Conservation (phyloP, 805 yeast species). For the Metschnikowia picachoensis region DNA sequence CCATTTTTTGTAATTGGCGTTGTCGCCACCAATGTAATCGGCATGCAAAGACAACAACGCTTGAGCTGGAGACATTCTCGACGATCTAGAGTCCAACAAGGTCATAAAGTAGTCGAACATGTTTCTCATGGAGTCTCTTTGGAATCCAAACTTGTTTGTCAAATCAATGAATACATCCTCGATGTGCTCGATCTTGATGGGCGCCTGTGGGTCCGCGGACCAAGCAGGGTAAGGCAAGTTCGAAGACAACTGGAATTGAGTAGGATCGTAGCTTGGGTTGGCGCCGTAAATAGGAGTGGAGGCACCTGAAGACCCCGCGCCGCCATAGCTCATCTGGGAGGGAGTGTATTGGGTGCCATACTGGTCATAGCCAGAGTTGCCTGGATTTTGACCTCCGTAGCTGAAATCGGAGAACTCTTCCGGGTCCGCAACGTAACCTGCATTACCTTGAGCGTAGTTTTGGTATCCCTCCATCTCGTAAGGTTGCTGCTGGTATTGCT, state of each 20-base stretch:
- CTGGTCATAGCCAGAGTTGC: conserved; percentile 66
- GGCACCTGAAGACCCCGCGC: conserved; percentile 81
- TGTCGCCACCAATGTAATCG: conserved; percentile 84
- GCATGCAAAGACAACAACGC: conserved; percentile 80
- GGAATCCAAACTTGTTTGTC: conserved; percentile 82
- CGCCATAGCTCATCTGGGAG: conserved; percentile 83
- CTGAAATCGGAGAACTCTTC: conserved; percentile 68
- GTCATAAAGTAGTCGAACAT: conserved; percentile 88
- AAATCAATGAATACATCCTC: conserved; percentile 83
- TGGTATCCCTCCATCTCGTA: conserved; percentile 47
- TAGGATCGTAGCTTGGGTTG: conserved; percentile 51
- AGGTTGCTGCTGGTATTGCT: conserved; percentile 48
- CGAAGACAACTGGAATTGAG: conserved; percentile 62
- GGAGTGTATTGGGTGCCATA: conserved; percentile 75
- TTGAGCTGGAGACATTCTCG: conserved; percentile 87
- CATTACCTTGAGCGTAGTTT: conserved; percentile 26
- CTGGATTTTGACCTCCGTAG: conserved; percentile 49
- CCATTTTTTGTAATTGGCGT: conserved; percentile 85
- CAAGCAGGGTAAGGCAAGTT: conserved; percentile 98
- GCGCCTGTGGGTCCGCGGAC: conserved; percentile 93
- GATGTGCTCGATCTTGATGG: conserved; percentile 76
- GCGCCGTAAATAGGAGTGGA: conserved; percentile 91
- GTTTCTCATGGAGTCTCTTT: conserved; percentile 90
- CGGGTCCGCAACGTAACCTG: conserved; percentile 44
- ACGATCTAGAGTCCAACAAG: conserved; percentile 74